Evolutionary conservation across 768 basidiomycete species (phyloP).

Genomic region (Baorangia bicolor): DNA sequence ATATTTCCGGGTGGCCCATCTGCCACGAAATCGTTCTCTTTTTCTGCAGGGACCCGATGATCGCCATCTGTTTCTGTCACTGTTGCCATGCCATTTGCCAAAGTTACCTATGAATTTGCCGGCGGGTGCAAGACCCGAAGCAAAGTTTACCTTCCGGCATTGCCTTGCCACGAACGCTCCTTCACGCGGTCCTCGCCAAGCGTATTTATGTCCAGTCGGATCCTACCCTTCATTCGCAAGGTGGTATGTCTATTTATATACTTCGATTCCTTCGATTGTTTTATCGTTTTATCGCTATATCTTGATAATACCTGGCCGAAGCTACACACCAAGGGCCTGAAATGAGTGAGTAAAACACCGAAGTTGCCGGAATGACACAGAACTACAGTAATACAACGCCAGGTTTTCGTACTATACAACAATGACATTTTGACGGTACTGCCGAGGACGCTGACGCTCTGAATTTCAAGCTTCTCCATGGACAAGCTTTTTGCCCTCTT

Average conservation of each 20-base stretch:
- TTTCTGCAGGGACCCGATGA: not conserved
- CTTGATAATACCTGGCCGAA: not conserved
- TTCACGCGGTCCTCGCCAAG: not conserved
- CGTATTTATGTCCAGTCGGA: not conserved
- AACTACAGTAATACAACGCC: constrained; percentile 3
- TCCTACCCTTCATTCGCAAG: not conserved
- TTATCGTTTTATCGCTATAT: too few species aligned
- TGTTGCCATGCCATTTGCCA: not conserved
- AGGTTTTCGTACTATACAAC: constrained; percentile 10
- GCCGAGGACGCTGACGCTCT: not conserved
- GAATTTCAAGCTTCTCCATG: constrained; percentile 23
- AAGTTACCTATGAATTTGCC: not conserved
- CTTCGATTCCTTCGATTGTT: not conserved
- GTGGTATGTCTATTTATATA: not conserved
- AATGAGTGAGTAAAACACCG: not conserved
- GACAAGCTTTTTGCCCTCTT: constrained; percentile 28
- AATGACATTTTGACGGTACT: not conserved
- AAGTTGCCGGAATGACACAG: not conserved
- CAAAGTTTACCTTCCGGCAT: not conserved
- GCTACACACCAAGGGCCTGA: not conserved
- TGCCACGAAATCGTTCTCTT: not conserved
- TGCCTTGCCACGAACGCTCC: not conserved
- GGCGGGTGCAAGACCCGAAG: not conserved
- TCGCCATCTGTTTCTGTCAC: not conserved
- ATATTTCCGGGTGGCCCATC: not conserved